Evolutionary conservation across 1,139 yeast genomes (phyloP).

Genomic region (Blastobotrys elegans): DNA sequence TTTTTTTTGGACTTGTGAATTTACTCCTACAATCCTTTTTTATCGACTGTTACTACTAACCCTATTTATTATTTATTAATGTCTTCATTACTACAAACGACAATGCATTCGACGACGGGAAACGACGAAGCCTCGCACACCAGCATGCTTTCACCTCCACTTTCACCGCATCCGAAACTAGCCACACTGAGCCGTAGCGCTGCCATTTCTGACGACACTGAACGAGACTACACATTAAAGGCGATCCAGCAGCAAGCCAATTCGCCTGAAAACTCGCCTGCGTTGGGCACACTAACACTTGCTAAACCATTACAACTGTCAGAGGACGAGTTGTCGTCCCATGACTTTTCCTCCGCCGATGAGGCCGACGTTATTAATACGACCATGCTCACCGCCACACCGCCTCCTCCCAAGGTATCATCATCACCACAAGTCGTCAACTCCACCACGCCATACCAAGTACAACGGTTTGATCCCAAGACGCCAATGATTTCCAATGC

Average conservation of each 20-base stretch:
- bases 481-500: slow-evolving; percentile 24
- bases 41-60: not conserved
- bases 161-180: slow-evolving; percentile 28
- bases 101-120: not conserved
- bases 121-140: not conserved
- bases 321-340: not conserved
- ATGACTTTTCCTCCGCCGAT: not conserved
- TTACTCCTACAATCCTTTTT: not conserved
- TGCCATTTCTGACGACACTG: not conserved
- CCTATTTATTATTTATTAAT: not conserved
- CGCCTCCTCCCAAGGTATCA: too few relatives aligned
- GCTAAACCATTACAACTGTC: not conserved
- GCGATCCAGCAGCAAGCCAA: not conserved
- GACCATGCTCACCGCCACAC: too few relatives aligned
- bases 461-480: slow-evolving; percentile 21
- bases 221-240: not conserved
- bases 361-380: too few relatives aligned
- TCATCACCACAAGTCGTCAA: not conserved
- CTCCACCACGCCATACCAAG: slow-evolving; percentile 14
- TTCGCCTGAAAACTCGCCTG: slow-evolving; percentile 11
- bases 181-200: slow-evolving; percentile 4
- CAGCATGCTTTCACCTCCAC: slow-evolving; percentile 28
- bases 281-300: slow-evolving; percentile 3
- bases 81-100: slow-evolving; percentile 8
- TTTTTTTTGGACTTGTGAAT: not conserved